Percentiles rank a stretch among this genome's conserved stretches.
These are phyloP conservation scores for Geosiphon pyriformis DNA, from an alignment of 192 early-diverging fungal species.

Conservation along the genomic window DNA sequence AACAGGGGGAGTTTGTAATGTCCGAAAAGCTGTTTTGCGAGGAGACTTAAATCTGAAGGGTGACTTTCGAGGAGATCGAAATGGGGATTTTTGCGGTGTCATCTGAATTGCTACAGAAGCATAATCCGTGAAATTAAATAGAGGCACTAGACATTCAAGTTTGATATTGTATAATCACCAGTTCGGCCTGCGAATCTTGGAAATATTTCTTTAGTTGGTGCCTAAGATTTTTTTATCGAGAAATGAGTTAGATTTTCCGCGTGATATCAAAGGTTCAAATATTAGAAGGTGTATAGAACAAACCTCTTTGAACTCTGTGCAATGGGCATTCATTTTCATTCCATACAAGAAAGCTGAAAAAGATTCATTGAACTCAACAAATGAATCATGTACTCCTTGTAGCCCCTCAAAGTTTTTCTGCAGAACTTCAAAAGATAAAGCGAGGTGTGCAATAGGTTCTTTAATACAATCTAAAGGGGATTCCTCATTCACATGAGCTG, in stretches of 20 bases:
- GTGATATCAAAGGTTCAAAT: too few species aligned
- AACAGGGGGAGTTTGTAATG: not conserved
- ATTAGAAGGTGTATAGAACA: too few species aligned
- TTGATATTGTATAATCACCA: too few species aligned
- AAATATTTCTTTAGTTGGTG: slow-evolving; percentile 16
- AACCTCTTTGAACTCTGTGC: slow-evolving; percentile 19
- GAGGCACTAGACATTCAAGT: too few species aligned
- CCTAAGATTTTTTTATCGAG: too few species aligned
- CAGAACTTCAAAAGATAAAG: slow-evolving; percentile 3
- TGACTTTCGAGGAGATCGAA: not conserved
- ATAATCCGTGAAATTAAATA: too few species aligned
- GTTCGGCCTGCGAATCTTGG: not conserved
- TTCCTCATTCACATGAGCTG: not conserved
- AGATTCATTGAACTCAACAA: slow-evolving; percentile 11
- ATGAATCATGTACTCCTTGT: slow-evolving; percentile 10
- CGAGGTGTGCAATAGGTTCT: not conserved
- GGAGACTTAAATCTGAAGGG: not conserved
- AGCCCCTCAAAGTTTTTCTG: slow-evolving; percentile 2
- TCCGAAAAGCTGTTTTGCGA: not conserved
- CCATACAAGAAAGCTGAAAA: slow-evolving; percentile 22
- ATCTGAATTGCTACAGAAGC: too few species aligned
- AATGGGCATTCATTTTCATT: slow-evolving; percentile 25
- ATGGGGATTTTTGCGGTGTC: not conserved
- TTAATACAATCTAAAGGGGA: slow-evolving; percentile 9
- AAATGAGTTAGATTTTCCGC: too few species aligned